Evolutionary conservation across 2,329 filamentous ascomycete species (phyloP).

Genomic region (Bimuria novae-zelandiae): DNA sequence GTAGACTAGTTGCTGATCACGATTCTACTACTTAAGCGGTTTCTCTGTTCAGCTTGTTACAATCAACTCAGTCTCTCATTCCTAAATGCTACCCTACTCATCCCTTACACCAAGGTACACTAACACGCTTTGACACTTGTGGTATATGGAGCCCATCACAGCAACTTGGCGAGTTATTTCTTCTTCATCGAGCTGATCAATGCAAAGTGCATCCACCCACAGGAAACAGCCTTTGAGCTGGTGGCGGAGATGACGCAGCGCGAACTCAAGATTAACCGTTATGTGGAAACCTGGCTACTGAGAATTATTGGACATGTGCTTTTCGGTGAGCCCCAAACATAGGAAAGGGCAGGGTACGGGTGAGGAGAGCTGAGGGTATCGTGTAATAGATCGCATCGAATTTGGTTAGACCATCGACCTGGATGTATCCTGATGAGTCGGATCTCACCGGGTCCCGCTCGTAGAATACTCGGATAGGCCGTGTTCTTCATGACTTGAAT

Average conservation of each 20-base stretch:
- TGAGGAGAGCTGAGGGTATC: not conserved
- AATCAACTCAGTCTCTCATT: too few species aligned
- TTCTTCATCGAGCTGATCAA: conserved; percentile 20
- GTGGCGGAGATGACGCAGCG: conserved; percentile 17
- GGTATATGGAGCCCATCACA: conserved; percentile 25
- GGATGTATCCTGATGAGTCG: conserved; percentile 12
- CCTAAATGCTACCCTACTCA: too few species aligned
- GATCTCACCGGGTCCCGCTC: conserved; percentile 4
- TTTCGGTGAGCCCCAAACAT: conserved; percentile 18
- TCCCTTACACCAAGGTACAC: conserved; percentile 17
- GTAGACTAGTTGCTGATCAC: too few species aligned
- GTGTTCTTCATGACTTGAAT: conserved; percentile 1
- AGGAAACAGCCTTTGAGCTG: conserved; percentile 5
- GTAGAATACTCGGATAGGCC: not conserved
- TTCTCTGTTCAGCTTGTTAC: too few species aligned
- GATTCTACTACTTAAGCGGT: too few species aligned
- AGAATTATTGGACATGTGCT: conserved; percentile 8
- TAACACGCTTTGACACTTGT: conserved; percentile 9
- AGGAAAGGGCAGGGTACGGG: conserved; percentile 20
- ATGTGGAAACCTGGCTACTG: not conserved
- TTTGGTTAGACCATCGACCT: conserved; percentile 15
- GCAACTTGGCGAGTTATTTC: conserved; percentile 22
- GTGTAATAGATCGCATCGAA: conserved; percentile 12
- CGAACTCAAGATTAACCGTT: conserved; percentile 20
- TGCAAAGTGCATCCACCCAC: conserved; percentile 29